A percentile compares a stretch with the other conserved stretches of the same genome.
phyloP scores from a whole-genome alignment of 139 green algal genomes.

The Chlamydomonas sphaeroides region DNA sequence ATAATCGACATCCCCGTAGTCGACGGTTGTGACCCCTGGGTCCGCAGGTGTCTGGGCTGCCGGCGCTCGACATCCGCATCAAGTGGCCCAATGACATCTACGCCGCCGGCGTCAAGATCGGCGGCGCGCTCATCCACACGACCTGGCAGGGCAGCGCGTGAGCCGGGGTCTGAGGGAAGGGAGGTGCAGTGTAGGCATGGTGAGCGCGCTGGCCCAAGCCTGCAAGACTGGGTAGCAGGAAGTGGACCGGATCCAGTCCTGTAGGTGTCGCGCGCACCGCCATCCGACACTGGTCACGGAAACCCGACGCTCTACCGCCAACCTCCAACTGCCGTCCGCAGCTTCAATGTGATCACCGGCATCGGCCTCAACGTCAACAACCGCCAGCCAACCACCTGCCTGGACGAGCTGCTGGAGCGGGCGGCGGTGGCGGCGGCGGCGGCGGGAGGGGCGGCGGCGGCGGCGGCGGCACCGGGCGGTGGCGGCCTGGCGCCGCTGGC shows the following conservation, averaged over 20 bases:
- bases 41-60: too few species aligned
- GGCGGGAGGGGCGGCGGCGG: constrained; percentile 1
- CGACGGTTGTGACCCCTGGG: too few species aligned
- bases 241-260: too few species aligned
- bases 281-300: too few species aligned
- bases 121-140: constrained; percentile 91
- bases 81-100: constrained; percentile 99
- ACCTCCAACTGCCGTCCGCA: too few species aligned
- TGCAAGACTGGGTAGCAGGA: too few species aligned
- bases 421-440: constrained; percentile 6
- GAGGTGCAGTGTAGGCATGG: too few species aligned
- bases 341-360: constrained; percentile 83
- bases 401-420: constrained; percentile 75
- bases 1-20: too few species aligned
- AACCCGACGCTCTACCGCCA: too few species aligned
- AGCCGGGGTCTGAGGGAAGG: too few species aligned
- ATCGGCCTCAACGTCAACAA: constrained; percentile 95
- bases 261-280: too few species aligned
- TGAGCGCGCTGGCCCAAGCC: too few species aligned
- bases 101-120: constrained; percentile 81
- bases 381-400: constrained; percentile 88
- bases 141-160: constrained; percentile 60
- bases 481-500: constrained; percentile 41
- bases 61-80: constrained; percentile 69
- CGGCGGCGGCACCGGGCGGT: constrained; percentile 14